Conservation (phyloP, 2,329 filamentous ascomycete genomes). For the Talaromyces sp. region DNA sequence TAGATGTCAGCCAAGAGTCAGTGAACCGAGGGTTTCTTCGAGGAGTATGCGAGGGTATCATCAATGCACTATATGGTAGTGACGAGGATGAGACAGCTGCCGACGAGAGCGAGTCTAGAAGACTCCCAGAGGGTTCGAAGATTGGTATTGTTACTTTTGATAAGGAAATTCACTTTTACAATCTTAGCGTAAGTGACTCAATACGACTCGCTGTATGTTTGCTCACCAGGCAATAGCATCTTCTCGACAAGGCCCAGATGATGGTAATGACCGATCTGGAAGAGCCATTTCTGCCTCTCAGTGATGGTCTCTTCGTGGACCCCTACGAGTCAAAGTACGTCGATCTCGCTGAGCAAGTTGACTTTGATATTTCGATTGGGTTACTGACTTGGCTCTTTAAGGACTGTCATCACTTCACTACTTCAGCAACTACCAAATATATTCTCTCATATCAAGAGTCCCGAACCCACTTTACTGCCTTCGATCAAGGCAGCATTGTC, state of each 20-base stretch:
- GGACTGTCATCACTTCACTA: conserved; percentile 78
- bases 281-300: conserved; percentile 89
- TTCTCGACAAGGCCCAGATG: conserved; percentile 86
- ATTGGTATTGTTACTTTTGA: conserved; percentile 95
- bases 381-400: conserved; percentile 19
- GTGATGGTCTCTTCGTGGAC: conserved; percentile 89
- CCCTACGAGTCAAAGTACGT: conserved; percentile 75
- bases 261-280: conserved; percentile 97
- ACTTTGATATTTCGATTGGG: background rate
- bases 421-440: conserved; percentile 75
- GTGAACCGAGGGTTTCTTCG: conserved; percentile 86
- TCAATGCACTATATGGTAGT: conserved; percentile 74
- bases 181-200: conserved; percentile 63
- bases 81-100: conserved; percentile 45
- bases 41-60: conserved; percentile 82
- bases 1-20: conserved; percentile 89
- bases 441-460: conserved; percentile 82
- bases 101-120: conserved; percentile 45
- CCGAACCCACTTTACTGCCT: conserved; percentile 81
- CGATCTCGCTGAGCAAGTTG: background rate
- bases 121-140: conserved; percentile 71
- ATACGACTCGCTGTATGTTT: conserved; percentile 10
- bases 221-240: conserved; percentile 47
- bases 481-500: conserved; percentile 75
- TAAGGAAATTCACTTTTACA: conserved; percentile 97